Evolutionary conservation across 441 rosid genomes (phyloP).

Genomic region (Syzygium malaccense): DNA sequence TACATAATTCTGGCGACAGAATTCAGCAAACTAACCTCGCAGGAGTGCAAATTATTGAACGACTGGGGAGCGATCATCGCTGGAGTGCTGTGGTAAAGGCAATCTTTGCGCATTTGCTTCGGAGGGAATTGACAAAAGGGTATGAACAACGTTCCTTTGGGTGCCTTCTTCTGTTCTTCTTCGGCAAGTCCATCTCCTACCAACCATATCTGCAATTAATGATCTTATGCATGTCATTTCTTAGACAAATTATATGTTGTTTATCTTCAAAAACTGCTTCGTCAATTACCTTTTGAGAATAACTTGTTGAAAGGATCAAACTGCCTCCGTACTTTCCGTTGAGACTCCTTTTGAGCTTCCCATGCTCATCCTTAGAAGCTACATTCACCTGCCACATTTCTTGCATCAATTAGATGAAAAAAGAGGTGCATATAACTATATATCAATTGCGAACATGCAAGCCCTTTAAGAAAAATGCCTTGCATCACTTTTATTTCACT

Average conservation of each 20-base stretch:
- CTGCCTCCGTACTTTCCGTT: neutral
- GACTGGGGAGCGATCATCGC: slow-evolving; percentile 1
- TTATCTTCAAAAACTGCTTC: neutral
- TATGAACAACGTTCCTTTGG: slow-evolving; percentile 6
- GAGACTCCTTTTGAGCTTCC: neutral
- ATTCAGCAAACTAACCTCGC: slow-evolving; percentile 3
- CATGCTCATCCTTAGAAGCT: neutral
- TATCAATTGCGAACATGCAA: neutral
- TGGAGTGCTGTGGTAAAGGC: slow-evolving; percentile 7
- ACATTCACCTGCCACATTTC: neutral
- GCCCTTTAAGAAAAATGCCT: neutral
- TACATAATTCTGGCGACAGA: too few species aligned
- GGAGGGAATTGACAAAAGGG: slow-evolving; percentile 14
- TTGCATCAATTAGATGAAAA: neutral
- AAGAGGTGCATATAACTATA: neutral
- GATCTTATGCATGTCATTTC: neutral
- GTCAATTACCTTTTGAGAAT: neutral
- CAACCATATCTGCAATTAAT: slow-evolving; percentile 1
- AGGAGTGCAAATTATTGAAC: slow-evolving; percentile 4
- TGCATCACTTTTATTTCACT: neutral
- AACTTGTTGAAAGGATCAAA: neutral
- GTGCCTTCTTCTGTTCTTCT: slow-evolving; percentile 8
- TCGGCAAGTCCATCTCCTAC: slow-evolving; percentile 10
- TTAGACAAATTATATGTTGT: neutral
- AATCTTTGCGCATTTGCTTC: slow-evolving; percentile 1